phyloP scores from a whole-genome alignment of 2,329 filamentous ascomycete species.

The Fusarium newnesense region DNA sequence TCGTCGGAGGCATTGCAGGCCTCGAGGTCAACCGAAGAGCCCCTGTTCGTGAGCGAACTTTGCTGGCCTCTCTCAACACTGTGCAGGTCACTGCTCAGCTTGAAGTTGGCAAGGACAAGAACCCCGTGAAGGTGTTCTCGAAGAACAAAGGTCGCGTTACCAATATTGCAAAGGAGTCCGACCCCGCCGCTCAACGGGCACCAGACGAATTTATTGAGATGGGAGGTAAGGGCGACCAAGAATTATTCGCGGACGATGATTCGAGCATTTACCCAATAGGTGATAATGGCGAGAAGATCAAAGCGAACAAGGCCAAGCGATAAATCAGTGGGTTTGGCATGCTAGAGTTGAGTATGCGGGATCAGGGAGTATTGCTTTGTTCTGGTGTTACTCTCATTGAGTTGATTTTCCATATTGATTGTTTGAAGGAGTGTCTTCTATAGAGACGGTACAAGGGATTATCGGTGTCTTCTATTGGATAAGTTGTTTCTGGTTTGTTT shows the following conservation, averaged over 20 bases:
- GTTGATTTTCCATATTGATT: background rate
- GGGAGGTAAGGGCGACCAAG: slow-evolving; percentile 86
- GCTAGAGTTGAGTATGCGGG: background rate
- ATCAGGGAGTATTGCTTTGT: background rate
- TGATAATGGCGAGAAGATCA: slow-evolving; percentile 45
- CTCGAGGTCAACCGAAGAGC: slow-evolving; percentile 89
- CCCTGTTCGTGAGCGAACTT: slow-evolving; percentile 81
- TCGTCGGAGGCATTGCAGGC: slow-evolving; percentile 85
- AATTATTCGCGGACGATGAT: slow-evolving; percentile 75
- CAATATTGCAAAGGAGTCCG: slow-evolving; percentile 65
- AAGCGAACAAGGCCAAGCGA: slow-evolving; percentile 44
- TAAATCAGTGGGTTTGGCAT: slow-evolving; percentile 3
- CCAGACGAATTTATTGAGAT: slow-evolving; percentile 83
- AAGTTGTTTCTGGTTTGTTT: background rate
- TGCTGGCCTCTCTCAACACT: slow-evolving; percentile 84
- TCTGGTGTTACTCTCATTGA: slow-evolving; percentile 15
- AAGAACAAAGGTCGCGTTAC: slow-evolving; percentile 68
- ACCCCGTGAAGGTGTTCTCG: slow-evolving; percentile 76
- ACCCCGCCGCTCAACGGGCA: slow-evolving; percentile 73
- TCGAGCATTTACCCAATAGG: slow-evolving; percentile 59
- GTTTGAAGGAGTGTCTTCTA: slow-evolving; percentile 9
- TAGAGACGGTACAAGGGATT: slow-evolving; percentile 23
- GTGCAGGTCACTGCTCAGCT: slow-evolving; percentile 66
- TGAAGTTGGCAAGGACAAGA: slow-evolving; percentile 65
- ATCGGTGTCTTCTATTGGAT: slow-evolving; percentile 9